Evolutionary conservation across 345 rosid genomes (phyloP), one percentile per base, ranked within the genome.

Genomic region (Ceriops zippeliana): DNA sequence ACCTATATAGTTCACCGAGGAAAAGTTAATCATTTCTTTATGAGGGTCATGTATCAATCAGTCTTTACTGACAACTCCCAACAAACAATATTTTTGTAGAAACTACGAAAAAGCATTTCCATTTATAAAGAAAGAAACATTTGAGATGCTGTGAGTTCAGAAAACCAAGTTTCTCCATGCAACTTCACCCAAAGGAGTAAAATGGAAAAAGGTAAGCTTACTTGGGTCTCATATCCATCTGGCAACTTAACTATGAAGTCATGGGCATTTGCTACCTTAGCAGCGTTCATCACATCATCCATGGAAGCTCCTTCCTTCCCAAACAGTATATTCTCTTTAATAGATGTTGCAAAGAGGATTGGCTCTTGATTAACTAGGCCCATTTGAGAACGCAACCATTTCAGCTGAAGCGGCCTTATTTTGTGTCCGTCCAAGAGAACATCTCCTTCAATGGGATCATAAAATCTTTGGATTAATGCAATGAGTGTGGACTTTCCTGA

Each of bases 361-460:
- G 91, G 89, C 65, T 87, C 91, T 52, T 87, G 91, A 73, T 82
- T 87, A 71, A 87, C 89, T 26, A 83, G 60, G 27, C 91, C 89
- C 89, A 87, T 83, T 58, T 83, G 89, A 20, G 87, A 82, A 80
- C 87, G 82, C 77, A 79, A 70, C 93, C 93, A 88, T 70, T 86
- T 88, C 17, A 84, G 73, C 71, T 88, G 90, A 65, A 86, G 87
- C 70, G 79, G 80, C 31, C 70, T 77, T 62, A 78, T 83, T 67
- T 82, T 84, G 81, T 86, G 73, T 32, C 90, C 86, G 76, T 88
- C 90, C 57, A 88, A 67, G 61, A 84, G 70, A 63, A 88, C 52
- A 51, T 83, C 87, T 66, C 89, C 89, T 70, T 84, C 83, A 17
- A 69, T 22, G 0, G 89, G 89, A 59, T 86, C 90, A 56, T 88